Evolutionary conservation across 75 land plant species (phyloP).

Genomic region (Pseudotsuga menziesii): DNA sequence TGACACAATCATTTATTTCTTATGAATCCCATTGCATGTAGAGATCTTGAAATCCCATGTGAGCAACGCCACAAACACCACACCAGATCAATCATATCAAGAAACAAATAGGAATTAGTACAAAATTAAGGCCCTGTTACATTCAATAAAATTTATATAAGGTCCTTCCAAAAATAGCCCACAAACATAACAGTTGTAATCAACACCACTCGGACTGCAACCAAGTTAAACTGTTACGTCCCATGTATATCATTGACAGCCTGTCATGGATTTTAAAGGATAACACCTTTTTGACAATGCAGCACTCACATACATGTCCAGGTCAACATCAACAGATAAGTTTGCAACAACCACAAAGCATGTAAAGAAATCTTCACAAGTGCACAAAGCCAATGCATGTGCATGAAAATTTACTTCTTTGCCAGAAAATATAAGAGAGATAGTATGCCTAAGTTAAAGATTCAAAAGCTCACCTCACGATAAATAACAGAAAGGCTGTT

Average conservation of each 20-base stretch:
- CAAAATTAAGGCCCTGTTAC: neutral
- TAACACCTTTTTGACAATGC: neutral
- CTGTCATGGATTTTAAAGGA: neutral
- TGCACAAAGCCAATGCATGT: neutral
- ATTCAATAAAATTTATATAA: neutral
- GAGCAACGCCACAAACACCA: neutral
- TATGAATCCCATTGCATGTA: no score
- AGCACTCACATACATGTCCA: neutral
- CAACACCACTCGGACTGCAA: neutral
- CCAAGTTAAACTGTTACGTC: neutral
- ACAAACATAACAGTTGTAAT: neutral
- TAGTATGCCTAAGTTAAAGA: neutral
- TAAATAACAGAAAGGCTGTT: slow-evolving; percentile 94
- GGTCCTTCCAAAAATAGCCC: neutral
- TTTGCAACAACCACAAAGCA: neutral
- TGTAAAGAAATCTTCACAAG: neutral
- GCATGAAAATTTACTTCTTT: neutral
- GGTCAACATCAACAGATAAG: neutral
- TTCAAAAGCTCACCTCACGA: slow-evolving; percentile 55
- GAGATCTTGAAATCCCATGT: no score
- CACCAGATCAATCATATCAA: neutral
- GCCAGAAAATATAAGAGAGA: neutral
- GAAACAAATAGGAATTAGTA: neutral
- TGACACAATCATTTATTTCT: no score
- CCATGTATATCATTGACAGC: neutral